Base-by-base conservation (phyloP, 176 grass and related monocot species). In the Stipa capillata region DNA sequence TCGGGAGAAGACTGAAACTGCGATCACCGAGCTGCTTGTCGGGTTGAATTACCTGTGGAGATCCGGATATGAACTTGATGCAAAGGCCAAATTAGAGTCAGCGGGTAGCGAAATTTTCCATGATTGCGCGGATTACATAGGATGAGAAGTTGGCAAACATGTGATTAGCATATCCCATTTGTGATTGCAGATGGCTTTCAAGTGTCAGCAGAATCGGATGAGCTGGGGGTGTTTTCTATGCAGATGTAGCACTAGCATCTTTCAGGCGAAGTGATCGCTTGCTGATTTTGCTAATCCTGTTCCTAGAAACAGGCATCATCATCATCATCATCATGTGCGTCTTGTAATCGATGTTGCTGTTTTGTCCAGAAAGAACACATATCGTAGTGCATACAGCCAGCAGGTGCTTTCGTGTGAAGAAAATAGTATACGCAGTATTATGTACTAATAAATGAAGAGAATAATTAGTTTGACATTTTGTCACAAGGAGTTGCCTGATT, bases 41-140 rank as follows among this genome's bases (percentile, higher is more conserved):
- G 94, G 89, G 1, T 20, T 97, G 39, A 79, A 97, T 56, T 91
- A 84, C 59, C 2, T 92, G 53, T 97, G 94, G 94, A 82, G 84
- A 80, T 83, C 45, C 17, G 84, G 75, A 18, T 78, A 37, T n/a
- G 82, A 90, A 60, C 39, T 90, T 18, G 67, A 59, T 43, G 89
- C 62, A 6, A 86, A 76, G 41, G 72, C 79, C 21, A 79, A 67
- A 51, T 28, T 54, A 4, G 61, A 73, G 79, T 43, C 77, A 2
- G 28, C 25, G 39, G 61, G 52, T 77, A 54, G 79, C 44, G 61
- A 79, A 65, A 56, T 76, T 72, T 67, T 16, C 73, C 17, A 92
- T 61, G 78, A 44, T 59, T 49, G 56, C 13, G 42, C 58, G 10
- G 65, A 43, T 76, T 40, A 40, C 50, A 49, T 20, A 3, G 49